Evolutionary conservation across 2,329 filamentous ascomycete genomes (phyloP), one percentile per base, ranked within the genome.

Genomic region (Chrysosporium queenslandicum): DNA sequence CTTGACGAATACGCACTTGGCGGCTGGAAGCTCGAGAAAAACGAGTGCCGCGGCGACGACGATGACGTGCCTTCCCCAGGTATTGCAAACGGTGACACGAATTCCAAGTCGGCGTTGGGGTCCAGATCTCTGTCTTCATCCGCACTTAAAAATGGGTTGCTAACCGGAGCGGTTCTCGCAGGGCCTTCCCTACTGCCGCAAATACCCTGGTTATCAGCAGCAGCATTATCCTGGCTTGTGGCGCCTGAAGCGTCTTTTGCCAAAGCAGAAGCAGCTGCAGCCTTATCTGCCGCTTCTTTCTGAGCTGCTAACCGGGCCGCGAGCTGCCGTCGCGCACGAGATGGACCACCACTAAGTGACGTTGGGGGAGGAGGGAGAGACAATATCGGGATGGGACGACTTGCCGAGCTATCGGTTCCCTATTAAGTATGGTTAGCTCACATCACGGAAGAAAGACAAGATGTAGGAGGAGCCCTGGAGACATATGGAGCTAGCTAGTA

Each of bases 261-360:
- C 6, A 58, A 55, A 23, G 58, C 52, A 39, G 58, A 53, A 20
- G 60, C 69, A 1, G 74, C 66, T 27, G 60, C 69, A 1, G 74
- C 66, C 39, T 69, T 70, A 21, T 73, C 68, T 4, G 75, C 70
- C 58, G 81, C 80, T 66, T 87, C 84, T 59, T 82, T 80, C 58
- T 87, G 85, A 69, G 85, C 80, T 1, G 87, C 80, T 62, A 97
- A 77, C 11, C 90, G 82, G 11, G 87, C 86, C n/a, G 89, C 90
- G n/a, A 97, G 79, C 67, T 94, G 88, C 52, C 88, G 77, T 47
- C 91, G 82, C 6, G 91, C 91, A 49, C 91, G 82, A 6, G 88
- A 94, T 1, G 91, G 90, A 0, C 86, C 83, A 32, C 91, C 82
- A 66, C 91, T 92, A 62, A 95, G 75, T 11, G 89, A 87, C 29